Base-by-base conservation (phyloP, 257 asterid genomes). In the Capsicum baccatum region DNA sequence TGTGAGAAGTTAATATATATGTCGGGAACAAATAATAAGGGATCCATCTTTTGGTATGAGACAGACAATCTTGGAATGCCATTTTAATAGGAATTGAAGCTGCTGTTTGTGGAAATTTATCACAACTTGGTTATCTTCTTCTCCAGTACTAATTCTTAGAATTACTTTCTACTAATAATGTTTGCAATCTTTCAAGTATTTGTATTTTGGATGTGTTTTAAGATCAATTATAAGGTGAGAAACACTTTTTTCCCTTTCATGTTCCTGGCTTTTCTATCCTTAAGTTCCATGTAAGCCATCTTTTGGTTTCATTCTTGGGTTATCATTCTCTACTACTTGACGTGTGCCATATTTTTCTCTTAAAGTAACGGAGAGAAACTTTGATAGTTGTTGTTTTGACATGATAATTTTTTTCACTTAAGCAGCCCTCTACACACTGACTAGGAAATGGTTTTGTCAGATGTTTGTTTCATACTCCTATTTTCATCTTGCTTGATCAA, bases 21-120 rank as follows among this genome's bases (percentile, higher is more conserved):
- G 83, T 70, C 70, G 47, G n/a, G 50, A 68, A 84, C 39, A 54
- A 50, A 59, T 87, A 85, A 79, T 87, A 84, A 79, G 57, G 50
- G 4, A 56, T 35, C 19, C 52, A 79, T 50, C 56, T 80, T 57
- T 80, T 57, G 42, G 52, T 44, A 62, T 81, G 39, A 39, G 16
- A 52, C 5, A 52, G 39, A 81, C 62, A 81, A 63, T 48, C 47
- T 74, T 67, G 79, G 14, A 69, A 54, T 35, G 14, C 60, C 7
- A 54, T 48, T 33, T 68, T 37, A 70, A 50, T 57, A 59, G 26
- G 79, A 63, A 42, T 69, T 42, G 79, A 69, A 67, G 84, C 47
- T 60, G 26, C 48, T 19, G 63, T 67, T 52, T 62, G 48, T 81
- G 71, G 33, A 81, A 80, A 52, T 48, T 73, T 48, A 42, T n/a